Base-by-base conservation (phyloP, 345 rosid genomes). In the Excoecaria agallocha region DNA sequence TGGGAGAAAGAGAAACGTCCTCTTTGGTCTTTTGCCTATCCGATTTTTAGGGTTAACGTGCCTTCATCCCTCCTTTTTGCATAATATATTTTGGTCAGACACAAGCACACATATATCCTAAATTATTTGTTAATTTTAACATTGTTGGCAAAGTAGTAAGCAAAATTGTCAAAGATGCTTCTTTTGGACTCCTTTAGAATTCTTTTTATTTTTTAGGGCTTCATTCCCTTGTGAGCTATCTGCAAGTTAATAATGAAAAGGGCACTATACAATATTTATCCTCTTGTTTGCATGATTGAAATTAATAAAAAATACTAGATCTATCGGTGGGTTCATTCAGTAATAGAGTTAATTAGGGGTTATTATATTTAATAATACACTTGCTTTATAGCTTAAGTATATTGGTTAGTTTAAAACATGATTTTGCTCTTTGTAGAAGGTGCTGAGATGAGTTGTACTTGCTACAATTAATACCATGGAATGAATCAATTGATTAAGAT, bases 261-360 rank as follows among this genome's bases (percentile, higher is more conserved):
- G 69, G 56, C 77, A 58, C 74, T 48, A 30, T 30, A 30, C 2
- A 30, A 30, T 30, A 30, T 30, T 30, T 30, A 57, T 76, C 85
- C 85, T 85, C 88, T 69, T 85, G 90, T 78, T 76, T 79, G 79
- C 79, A 90, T 88, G 85, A 88, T 90, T 87, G 79, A 77, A 57
- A 52, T 64, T 82, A 41, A 61, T 8, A 75, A 64, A 64, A 30
- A 19, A 25, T 49, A 58, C 12, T 66, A 66, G 30, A 71, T 72
- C 69, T 66, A 81, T 82, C 74, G 71, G 79, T 71, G 79, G 71
- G 84, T 76, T 39, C 73, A 66, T 60, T 68, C 56, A 74, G 60
- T 75, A 63, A 66, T 69, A 30, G 75, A 62, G 59, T 46, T 64
- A 30, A 30, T 30, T 30, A 30, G 30, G 30, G 30, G 1, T 30